Evolutionary conservation across 352 stramenopile species (phyloP).

Genomic region (Globisporangium camurandrum): DNA sequence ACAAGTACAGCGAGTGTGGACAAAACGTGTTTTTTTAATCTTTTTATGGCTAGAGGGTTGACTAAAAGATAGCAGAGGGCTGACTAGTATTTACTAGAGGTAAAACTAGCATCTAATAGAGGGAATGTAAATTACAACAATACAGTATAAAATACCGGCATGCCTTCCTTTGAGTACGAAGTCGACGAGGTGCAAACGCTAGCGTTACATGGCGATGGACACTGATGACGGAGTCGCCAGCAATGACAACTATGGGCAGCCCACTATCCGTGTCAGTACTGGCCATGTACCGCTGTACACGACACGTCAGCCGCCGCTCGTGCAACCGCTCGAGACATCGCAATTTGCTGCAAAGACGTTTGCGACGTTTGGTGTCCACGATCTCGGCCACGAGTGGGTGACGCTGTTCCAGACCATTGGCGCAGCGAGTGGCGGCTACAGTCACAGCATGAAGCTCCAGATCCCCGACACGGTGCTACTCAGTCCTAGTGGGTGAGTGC

Average conservation of each 20-base stretch:
- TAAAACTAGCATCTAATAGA: too few relatives aligned
- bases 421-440: conserved; percentile 15
- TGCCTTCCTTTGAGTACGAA: too few relatives aligned
- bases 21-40: too few relatives aligned
- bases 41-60: too few relatives aligned
- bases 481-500: conserved; percentile 38
- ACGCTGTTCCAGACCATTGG: conserved; percentile 44
- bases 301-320: conserved; percentile 35
- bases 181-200: too few relatives aligned
- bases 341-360: conserved; percentile 25
- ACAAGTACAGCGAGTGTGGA: too few relatives aligned
- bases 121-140: too few relatives aligned
- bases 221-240: conserved; percentile 4
- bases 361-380: conserved; percentile 18
- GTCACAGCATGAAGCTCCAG: conserved; percentile 31
- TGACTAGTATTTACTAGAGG: too few relatives aligned
- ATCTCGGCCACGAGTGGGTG: conserved; percentile 57
- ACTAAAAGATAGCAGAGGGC: too few relatives aligned
- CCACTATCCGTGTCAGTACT: too few relatives aligned
- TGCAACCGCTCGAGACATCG: conserved; percentile 38
- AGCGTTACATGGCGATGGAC: neutral
- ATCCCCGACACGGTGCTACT: conserved; percentile 57
- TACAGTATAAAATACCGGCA: too few relatives aligned
- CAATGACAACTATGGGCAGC: neutral
- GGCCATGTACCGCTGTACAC: conserved; percentile 50